Evolutionary conservation across 805 yeast genomes (phyloP).

Genomic region (Candida chauliodis): DNA sequence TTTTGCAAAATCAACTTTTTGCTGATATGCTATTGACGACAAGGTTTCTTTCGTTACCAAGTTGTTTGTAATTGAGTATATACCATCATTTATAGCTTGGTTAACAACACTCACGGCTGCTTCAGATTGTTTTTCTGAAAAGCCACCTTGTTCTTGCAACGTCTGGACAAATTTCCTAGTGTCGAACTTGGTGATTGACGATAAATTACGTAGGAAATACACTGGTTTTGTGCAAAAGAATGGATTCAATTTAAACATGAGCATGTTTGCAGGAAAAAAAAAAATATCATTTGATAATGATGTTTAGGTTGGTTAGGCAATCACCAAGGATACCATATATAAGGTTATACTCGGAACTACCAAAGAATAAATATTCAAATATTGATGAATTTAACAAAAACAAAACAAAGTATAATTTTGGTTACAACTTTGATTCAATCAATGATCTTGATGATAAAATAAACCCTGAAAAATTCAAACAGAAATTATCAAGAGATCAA

Average conservation of each 20-base stretch:
- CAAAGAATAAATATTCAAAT: slow-evolving; percentile 10
- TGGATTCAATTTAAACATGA: no score
- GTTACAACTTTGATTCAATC: slow-evolving; percentile 17
- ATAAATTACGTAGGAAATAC: slow-evolving; percentile 14
- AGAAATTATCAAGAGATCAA: slow-evolving; percentile 9
- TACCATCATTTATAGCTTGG: slow-evolving; percentile 75
- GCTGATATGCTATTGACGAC: slow-evolving; percentile 85
- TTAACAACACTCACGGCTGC: slow-evolving; percentile 72
- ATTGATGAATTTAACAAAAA: slow-evolving; percentile 38
- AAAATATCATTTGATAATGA: not conserved
- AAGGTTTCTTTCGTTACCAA: slow-evolving; percentile 83
- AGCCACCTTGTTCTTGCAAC: slow-evolving; percentile 63
- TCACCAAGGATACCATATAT: not conserved
- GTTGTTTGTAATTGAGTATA: slow-evolving; percentile 67
- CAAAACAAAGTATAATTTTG: slow-evolving; percentile 28
- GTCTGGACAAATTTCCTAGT: slow-evolving; percentile 70
- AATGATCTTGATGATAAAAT: slow-evolving; percentile 16
- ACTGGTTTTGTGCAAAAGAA: no score
- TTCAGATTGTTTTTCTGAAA: slow-evolving; percentile 72
- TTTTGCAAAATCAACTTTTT: slow-evolving; percentile 94
- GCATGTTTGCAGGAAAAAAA: slow-evolving; percentile 1
- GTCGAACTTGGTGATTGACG: slow-evolving; percentile 54
- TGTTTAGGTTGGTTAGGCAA: not conserved
- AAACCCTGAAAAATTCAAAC: slow-evolving; percentile 11
- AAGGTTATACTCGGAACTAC: not conserved